Conservation (phyloP, 1,284 basidiomycete genomes). For the Bjerkandera adusta region DNA sequence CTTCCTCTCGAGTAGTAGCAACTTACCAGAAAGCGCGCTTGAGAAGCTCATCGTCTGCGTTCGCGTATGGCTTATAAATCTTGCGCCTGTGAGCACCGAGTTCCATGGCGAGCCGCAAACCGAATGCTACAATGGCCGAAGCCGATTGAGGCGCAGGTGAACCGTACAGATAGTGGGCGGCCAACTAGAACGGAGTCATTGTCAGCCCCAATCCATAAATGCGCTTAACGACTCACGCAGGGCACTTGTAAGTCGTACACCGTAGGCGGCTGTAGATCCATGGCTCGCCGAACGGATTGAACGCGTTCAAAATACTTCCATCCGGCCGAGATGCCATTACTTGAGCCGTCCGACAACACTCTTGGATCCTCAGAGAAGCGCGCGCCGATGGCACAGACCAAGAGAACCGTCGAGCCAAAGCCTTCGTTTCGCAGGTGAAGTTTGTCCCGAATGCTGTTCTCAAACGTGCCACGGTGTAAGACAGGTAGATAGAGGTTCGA, state of each 20-base stretch:
- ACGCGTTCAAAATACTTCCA: conserved; percentile 14
- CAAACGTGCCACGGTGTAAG: conserved; percentile 78
- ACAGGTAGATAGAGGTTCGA: conserved; percentile 67
- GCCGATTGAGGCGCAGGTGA: conserved; percentile 25
- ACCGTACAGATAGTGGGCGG: neutral
- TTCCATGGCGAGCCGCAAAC: conserved; percentile 45
- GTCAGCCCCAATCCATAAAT: neutral
- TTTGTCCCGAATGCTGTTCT: conserved; percentile 51
- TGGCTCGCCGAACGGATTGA: conserved; percentile 1
- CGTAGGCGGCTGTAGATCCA: conserved; percentile 35
- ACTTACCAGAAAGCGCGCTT: conserved; percentile 75
- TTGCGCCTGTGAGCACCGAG: conserved; percentile 37
- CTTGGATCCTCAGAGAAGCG: conserved; percentile 68
- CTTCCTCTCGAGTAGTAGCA: neutral
- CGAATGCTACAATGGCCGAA: conserved; percentile 48
- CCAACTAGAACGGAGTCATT: conserved; percentile 24
- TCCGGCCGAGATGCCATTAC: conserved; percentile 12
- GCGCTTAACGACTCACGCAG: conserved; percentile 25
- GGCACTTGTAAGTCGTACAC: conserved; percentile 67
- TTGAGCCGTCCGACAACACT: conserved; percentile 40
- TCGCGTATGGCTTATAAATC: conserved; percentile 23
- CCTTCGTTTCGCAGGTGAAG: conserved; percentile 57
- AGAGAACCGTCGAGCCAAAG: conserved; percentile 68
- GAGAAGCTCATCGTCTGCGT: conserved; percentile 47
- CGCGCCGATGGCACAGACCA: conserved; percentile 75